Percentiles rank a stretch among this genome's conserved stretches.
Evolutionary conservation across 257 asterid species (phyloP).

Genomic region (Marsdenia floribunda): DNA sequence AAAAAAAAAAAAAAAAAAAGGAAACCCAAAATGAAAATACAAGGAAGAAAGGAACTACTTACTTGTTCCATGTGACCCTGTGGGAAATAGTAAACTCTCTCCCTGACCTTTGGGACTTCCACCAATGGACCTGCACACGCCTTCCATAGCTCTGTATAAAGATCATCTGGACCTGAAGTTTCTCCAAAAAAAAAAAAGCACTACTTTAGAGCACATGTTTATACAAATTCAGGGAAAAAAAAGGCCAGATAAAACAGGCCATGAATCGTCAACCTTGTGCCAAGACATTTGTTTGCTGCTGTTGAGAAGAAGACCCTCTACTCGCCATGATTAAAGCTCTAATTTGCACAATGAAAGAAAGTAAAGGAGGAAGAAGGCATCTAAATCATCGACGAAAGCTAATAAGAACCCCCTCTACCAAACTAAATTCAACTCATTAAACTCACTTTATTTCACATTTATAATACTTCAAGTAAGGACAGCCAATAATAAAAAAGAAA

Average conservation of each 20-base stretch:
- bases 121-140: conserved; percentile 97
- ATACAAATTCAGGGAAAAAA: background rate
- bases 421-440: conserved; percentile 12
- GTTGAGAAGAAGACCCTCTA: conserved; percentile 29
- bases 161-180: conserved; percentile 38
- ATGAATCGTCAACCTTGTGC: conserved; percentile 23
- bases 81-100: conserved; percentile 84
- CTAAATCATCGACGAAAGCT: conserved; percentile 16
- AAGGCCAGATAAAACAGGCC: background rate
- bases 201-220: background rate
- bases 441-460: conserved; percentile 1
- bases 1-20: no score
- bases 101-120: conserved; percentile 68
- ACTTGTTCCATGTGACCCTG: conserved; percentile 99
- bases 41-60: conserved; percentile 19
- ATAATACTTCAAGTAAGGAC: background rate
- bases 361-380: background rate
- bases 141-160: conserved; percentile 79
- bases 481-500: background rate
- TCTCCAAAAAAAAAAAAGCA: background rate
- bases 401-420: background rate
- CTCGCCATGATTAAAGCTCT: conserved; percentile 27
- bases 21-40: background rate
- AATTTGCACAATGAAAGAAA: conserved; percentile 1
- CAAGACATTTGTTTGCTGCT: conserved; percentile 18